These are phyloP conservation scores for Cenococcum geophilum DNA, from an alignment of 495 filamentous ascomycete genomes.

Conservation along the genomic window DNA sequence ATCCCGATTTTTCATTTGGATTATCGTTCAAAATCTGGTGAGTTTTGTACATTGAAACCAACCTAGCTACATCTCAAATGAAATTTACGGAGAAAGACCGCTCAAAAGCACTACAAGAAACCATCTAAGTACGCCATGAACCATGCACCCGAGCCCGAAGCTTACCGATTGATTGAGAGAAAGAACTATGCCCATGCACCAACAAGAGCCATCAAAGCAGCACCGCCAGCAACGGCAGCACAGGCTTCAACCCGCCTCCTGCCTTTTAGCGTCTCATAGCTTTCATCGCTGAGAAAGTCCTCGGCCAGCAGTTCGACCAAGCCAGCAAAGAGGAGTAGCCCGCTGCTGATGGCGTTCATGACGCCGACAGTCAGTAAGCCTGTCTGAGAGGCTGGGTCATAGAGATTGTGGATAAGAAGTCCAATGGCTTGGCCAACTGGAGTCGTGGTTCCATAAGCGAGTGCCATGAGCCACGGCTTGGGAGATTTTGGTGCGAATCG, in stretches of 20 bases:
- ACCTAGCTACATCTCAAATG: no score
- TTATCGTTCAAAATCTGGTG: no score
- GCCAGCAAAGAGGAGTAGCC: constrained; percentile 83
- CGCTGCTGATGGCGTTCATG: constrained; percentile 86
- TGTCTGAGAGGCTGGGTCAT: constrained; percentile 73
- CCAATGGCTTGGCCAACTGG: constrained; percentile 89
- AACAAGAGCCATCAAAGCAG: constrained; percentile 77
- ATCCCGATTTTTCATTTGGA: no score
- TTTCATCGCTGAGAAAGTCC: constrained; percentile 85
- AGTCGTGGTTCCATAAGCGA: constrained; percentile 87
- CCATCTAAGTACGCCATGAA: no score
- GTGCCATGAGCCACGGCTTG: constrained; percentile 88
- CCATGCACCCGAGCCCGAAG: no score
- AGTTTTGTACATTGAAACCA: no score
- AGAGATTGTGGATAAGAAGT: constrained; percentile 70
- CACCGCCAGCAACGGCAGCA: constrained; percentile 67
- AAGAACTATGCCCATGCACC: constrained; percentile 70
- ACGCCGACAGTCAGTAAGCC: constrained; percentile 86
- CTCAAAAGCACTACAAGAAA: no score
- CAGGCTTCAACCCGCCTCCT: constrained; percentile 67
- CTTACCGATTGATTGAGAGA: no score
- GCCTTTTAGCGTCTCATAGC: constrained; percentile 69
- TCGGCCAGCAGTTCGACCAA: constrained; percentile 88
- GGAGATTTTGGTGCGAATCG: constrained; percentile 47
- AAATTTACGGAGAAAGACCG: no score